A percentile compares a stretch with the other conserved stretches of the same genome.
Evolutionary conservation across 176 grass and related monocot genomes (phyloP).

Genomic region (Aegilops tauschii): DNA sequence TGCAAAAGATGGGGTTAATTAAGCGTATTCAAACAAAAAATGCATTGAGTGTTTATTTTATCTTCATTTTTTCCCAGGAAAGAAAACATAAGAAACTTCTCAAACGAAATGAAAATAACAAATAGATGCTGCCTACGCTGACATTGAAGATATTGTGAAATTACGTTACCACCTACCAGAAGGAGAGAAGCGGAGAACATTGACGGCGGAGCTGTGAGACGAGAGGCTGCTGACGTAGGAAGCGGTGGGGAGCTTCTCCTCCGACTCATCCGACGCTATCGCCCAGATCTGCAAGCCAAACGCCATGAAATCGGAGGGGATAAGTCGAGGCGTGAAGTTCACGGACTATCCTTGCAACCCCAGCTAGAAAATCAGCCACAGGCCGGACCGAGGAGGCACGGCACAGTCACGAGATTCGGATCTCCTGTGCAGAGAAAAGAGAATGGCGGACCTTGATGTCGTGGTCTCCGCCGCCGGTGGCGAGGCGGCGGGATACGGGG

Average conservation of each 20-base stretch:
- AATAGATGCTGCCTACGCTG: not conserved
- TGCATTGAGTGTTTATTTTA: not conserved
- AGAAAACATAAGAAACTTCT: not conserved
- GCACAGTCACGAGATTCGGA: not conserved
- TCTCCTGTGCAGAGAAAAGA: not conserved
- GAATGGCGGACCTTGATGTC: slow-evolving; percentile 72
- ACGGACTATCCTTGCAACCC: not conserved
- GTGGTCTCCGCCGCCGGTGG: slow-evolving; percentile 90
- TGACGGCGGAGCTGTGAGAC: slow-evolving; percentile 75
- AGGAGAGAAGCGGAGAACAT: slow-evolving; percentile 90
- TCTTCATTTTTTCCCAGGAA: not conserved
- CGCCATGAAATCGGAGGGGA: not conserved
- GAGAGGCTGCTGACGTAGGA: slow-evolving; percentile 68
- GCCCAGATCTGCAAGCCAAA: slow-evolving; percentile 68
- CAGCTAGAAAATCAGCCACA: not conserved
- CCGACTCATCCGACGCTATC: slow-evolving; percentile 45
- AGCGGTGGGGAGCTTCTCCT: slow-evolving; percentile 68
- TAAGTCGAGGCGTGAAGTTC: not conserved
- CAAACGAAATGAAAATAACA: not conserved
- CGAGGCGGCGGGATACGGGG: slow-evolving; percentile 67
- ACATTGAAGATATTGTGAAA: not conserved
- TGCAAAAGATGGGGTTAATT: not conserved
- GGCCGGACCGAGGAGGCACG: not conserved
- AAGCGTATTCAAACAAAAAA: not conserved
- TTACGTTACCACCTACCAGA: slow-evolving; percentile 44